A percentile compares a stretch with the other conserved stretches of the same genome.
These are phyloP conservation scores for Cutaneotrichosporon daszewskae DNA, from an alignment of 1,284 basidiomycete species.

Conservation along the genomic window DNA sequence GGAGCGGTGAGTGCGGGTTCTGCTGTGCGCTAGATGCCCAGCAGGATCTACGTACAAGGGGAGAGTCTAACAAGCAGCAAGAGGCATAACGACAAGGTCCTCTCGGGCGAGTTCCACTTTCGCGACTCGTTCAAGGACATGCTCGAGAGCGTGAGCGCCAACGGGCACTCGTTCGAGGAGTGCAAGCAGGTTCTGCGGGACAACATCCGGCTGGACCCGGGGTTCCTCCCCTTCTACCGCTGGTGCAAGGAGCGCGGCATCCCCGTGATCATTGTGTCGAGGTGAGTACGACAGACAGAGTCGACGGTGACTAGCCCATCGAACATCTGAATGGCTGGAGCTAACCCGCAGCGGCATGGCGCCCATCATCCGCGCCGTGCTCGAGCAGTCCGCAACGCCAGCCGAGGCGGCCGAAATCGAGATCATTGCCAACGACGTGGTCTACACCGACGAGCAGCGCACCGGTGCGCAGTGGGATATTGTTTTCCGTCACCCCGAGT, in stretches of 20 bases:
- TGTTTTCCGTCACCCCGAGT: conserved; percentile 78
- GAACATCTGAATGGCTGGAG: too few relatives aligned
- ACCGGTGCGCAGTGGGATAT: conserved; percentile 73
- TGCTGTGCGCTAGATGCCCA: not conserved
- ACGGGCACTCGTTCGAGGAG: conserved; percentile 67
- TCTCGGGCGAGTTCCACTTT: conserved; percentile 63
- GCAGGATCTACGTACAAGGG: not conserved
- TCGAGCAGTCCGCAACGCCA: conserved; percentile 69
- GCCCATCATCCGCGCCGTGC: conserved; percentile 76
- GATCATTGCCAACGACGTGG: conserved; percentile 83
- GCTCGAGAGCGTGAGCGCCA: conserved; percentile 59
- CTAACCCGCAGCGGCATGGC: conserved; percentile 70
- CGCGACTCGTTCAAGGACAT: conserved; percentile 73
- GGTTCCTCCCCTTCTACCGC: conserved; percentile 76
- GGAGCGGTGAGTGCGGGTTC: conserved; percentile 17
- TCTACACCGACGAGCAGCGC: conserved; percentile 51
- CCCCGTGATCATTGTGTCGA: conserved; percentile 86
- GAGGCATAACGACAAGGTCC: conserved; percentile 64
- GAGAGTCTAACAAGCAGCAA: conserved; percentile 42
- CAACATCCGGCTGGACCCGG: conserved; percentile 75
- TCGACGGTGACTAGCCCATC: too few relatives aligned
- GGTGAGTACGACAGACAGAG: conserved; percentile 57
- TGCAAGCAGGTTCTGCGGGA: conserved; percentile 64
- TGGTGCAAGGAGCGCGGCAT: conserved; percentile 73
- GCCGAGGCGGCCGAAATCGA: conserved; percentile 69